phyloP scores from a whole-genome alignment of 2,329 filamentous ascomycete species.

The Aspergillus hiratsukae region DNA sequence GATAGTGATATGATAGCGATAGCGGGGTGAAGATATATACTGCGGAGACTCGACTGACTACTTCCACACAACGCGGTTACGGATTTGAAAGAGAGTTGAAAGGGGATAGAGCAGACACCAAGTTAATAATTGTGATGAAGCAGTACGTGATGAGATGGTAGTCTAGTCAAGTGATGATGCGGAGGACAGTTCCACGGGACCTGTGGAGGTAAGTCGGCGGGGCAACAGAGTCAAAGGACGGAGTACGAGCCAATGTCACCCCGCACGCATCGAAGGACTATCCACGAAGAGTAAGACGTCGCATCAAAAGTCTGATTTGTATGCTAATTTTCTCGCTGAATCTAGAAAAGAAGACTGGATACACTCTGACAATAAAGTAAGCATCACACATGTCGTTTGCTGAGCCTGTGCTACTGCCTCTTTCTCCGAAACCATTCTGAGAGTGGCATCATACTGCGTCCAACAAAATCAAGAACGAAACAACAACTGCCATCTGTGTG shows the following conservation, averaged over 20 bases:
- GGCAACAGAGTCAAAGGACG: background rate
- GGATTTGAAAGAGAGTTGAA: background rate
- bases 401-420: background rate
- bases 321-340: background rate
- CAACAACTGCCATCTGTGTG: background rate
- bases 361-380: background rate
- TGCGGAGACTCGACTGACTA: background rate
- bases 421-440: background rate
- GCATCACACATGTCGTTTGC: background rate
- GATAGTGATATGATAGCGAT: background rate
- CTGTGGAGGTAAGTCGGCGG: background rate
- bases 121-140: background rate
- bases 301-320: background rate
- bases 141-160: slow-evolving; percentile 1
- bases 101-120: background rate
- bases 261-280: background rate
- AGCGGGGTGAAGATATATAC: background rate
- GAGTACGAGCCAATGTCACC: background rate
- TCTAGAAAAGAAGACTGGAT: background rate
- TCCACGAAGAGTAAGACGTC: background rate
- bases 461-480: background rate
- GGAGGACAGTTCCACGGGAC: slow-evolving; percentile 13
- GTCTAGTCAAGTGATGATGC: slow-evolving; percentile 14
- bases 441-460: background rate
- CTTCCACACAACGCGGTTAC: background rate